These are phyloP conservation scores for Sphagnum contortum DNA, from an alignment of 225 moss, liverwort and hornwort species.

Conservation along the genomic window DNA sequence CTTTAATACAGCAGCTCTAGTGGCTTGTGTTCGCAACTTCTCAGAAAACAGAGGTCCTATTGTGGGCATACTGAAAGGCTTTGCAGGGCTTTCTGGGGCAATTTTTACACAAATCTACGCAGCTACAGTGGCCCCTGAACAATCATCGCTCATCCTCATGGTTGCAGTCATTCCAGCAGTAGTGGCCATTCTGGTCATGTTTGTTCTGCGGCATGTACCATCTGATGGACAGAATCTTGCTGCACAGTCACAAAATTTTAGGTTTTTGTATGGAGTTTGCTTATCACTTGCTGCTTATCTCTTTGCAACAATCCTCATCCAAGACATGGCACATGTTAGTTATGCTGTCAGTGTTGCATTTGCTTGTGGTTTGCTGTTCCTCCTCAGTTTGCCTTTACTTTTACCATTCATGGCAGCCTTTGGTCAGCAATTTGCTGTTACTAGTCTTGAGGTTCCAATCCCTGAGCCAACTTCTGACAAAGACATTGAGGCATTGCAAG, in stretches of 20 bases:
- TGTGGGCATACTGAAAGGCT: slow-evolving; percentile 89
- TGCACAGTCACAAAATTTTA: slow-evolving; percentile 51
- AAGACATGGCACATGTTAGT: slow-evolving; percentile 27
- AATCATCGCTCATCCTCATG: slow-evolving; percentile 78
- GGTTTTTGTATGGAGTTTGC: slow-evolving; percentile 56
- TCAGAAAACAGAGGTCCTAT: slow-evolving; percentile 75
- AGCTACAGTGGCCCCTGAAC: slow-evolving; percentile 74
- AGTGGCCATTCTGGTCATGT: slow-evolving; percentile 56
- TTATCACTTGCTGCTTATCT: slow-evolving; percentile 64
- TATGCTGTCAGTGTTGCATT: slow-evolving; percentile 18
- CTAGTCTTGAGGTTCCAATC: slow-evolving; percentile 9
- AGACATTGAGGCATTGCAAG: slow-evolving; percentile 27
- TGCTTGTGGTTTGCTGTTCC: slow-evolving; percentile 41
- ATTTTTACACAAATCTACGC: slow-evolving; percentile 79
- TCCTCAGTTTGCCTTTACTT: slow-evolving; percentile 53
- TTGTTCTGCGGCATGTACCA: slow-evolving; percentile 49
- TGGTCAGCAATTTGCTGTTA: slow-evolving; percentile 1
- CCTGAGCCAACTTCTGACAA: slow-evolving; percentile 6
- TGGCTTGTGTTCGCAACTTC: slow-evolving; percentile 82
- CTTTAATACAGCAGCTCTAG: slow-evolving; percentile 85
- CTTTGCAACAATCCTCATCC: slow-evolving; percentile 47
- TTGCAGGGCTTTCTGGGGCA: slow-evolving; percentile 81
- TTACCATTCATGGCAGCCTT: slow-evolving; percentile 22
- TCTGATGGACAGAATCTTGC: slow-evolving; percentile 26
- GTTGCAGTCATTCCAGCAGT: slow-evolving; percentile 66